Evolutionary conservation across 2,329 filamentous ascomycete species (phyloP), one percentile per base, ranked within the genome.

Genomic region (Colletotrichum nymphaeae): DNA sequence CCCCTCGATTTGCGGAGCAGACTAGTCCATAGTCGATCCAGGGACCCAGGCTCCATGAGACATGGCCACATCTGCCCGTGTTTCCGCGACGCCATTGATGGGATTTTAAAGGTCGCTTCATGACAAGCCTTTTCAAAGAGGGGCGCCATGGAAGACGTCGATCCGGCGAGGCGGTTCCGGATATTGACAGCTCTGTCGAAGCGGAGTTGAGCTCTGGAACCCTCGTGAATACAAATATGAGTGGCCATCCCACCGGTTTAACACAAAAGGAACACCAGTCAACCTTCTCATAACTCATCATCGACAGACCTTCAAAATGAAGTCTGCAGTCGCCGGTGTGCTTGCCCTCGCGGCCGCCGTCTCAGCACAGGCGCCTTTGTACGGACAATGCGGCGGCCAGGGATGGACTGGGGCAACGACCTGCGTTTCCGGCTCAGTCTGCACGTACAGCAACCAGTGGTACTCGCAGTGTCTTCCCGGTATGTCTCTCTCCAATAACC

Each of bases 391-490:
- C 57, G 85, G 86, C 67, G 86, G 86, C 7, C 80, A 74, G 19
- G 81, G 80, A 56, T 87, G 80, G 79, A 77, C 72, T 5, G 86
- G 85, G 22, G 75, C 83, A 11, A 86, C 84, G 3, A 86, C 84
- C 78, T 88, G 86, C 69, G 75, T 73, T 1, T 79, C 80, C 26
- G 84, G 84, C 56, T 81, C 79, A 75, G 78, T 77, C 52, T 87
- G 85, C 78, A 78, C 78, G 56, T 75, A 76, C 59, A 75, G 77
- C 62, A 85, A 84, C 72, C 49, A 76, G 14, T 85, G 78, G 69
- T 85, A 85, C 78, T 83, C 75, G 11, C 84, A 85, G 73, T 83
- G 82, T 56, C 59, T 82, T 8, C 78, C 79, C 5, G 76, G 75
- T 78, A 26, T 76, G 79, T 35, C 8, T 69, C 77, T 74, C 19